A percentile compares a stretch with the other conserved stretches of the same genome.
These are phyloP conservation scores for Phialophora verrucosa DNA, from an alignment of 2,329 filamentous ascomycete species.

Conservation along the genomic window DNA sequence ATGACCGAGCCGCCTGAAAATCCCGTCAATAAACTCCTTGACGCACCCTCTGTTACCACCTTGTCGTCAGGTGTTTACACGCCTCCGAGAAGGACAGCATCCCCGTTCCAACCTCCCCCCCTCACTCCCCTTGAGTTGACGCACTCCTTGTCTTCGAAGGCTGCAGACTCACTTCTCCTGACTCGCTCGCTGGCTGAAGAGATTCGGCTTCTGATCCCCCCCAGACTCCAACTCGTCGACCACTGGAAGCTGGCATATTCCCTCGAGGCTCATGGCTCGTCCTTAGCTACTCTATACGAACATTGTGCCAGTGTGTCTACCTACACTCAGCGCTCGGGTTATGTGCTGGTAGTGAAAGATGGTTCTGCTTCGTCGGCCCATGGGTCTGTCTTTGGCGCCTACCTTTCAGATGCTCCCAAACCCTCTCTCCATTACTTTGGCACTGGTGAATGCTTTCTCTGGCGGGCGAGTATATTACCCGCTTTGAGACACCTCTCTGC, in stretches of 20 bases:
- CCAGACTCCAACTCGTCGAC: constrained; percentile 83
- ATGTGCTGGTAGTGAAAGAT: constrained; percentile 86
- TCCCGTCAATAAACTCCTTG: constrained; percentile 38
- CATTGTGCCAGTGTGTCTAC: constrained; percentile 69
- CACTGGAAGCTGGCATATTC: constrained; percentile 88
- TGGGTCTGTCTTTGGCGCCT: constrained; percentile 78
- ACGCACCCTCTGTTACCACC: constrained; percentile 38
- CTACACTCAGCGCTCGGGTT: constrained; percentile 74
- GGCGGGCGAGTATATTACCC: constrained; percentile 73
- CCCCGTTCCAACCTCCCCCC: constrained; percentile 85
- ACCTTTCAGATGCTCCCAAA: constrained; percentile 86
- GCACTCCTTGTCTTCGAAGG: constrained; percentile 61
- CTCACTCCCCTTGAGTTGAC: constrained; percentile 76
- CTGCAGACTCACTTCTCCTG: constrained; percentile 63
- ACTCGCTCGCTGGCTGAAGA: constrained; percentile 81
- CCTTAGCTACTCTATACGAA: constrained; percentile 82
- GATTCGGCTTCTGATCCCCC: constrained; percentile 85
- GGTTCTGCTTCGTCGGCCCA: constrained; percentile 47
- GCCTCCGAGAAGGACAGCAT: constrained; percentile 66
- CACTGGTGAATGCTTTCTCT: constrained; percentile 94
- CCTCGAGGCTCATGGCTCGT: constrained; percentile 88
- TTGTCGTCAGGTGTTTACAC: constrained; percentile 60
- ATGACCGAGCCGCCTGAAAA: constrained; percentile 56
- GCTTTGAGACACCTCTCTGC: constrained; percentile 49
- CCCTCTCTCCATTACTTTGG: constrained; percentile 87